phyloP scores from a whole-genome alignment of 1,139 yeast genomes.

The Groenewaldozyma sp. region DNA sequence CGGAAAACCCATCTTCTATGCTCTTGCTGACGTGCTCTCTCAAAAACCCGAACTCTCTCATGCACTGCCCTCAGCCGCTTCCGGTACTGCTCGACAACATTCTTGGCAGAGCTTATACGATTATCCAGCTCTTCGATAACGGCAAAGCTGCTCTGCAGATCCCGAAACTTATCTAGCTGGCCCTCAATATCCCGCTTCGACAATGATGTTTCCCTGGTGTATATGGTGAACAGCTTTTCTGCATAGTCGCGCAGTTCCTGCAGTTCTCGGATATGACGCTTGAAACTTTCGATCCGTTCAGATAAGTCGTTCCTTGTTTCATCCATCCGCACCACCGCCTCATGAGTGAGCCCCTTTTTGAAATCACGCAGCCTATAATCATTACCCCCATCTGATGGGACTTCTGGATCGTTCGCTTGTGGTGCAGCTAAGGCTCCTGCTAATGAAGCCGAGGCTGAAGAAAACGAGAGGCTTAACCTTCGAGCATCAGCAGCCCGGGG shows the following conservation, averaged over 20 bases:
- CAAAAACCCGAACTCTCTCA: slow-evolving; percentile 17
- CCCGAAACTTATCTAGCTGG: slow-evolving; percentile 14
- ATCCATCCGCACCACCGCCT: slow-evolving; percentile 16
- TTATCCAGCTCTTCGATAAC: slow-evolving; percentile 18
- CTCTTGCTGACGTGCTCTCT: slow-evolving; percentile 19
- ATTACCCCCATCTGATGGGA: background rate
- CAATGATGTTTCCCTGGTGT: slow-evolving; percentile 11
- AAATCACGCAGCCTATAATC: slow-evolving; percentile 1
- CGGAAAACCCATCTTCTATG: slow-evolving; percentile 21
- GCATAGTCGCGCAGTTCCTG: slow-evolving; percentile 13
- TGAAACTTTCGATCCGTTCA: slow-evolving; percentile 13
- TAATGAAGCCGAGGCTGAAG: background rate
- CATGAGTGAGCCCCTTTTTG: slow-evolving; percentile 14
- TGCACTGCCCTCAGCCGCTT: slow-evolving; percentile 16
- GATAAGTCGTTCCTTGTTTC: slow-evolving; percentile 12
- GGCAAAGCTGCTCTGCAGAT: slow-evolving; percentile 13
- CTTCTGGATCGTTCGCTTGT: background rate
- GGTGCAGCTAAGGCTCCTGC: background rate
- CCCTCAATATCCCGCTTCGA: slow-evolving; percentile 11
- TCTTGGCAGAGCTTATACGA: slow-evolving; percentile 16
- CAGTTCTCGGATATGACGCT: slow-evolving; percentile 15
- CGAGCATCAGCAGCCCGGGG: background rate
- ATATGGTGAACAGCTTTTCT: slow-evolving; percentile 12
- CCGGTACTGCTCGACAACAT: slow-evolving; percentile 19
- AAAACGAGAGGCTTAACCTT: background rate